Evolutionary conservation across 805 yeast species (phyloP).

Genomic region (Priceomyces fermenticarens): DNA sequence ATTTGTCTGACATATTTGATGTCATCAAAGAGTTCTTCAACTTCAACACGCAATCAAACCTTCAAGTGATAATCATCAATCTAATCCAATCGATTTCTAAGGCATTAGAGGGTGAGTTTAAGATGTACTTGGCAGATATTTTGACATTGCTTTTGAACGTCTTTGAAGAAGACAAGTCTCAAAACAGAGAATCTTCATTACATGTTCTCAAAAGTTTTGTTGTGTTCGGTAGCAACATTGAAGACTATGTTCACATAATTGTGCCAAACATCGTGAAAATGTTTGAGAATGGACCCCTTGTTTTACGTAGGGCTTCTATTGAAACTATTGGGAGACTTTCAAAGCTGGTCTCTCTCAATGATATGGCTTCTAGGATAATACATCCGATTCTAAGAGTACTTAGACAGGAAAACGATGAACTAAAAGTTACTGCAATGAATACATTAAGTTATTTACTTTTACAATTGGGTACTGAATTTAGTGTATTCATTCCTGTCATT

Average conservation of each 20-base stretch:
- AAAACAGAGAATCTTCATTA: constrained; percentile 57
- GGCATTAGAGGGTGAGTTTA: constrained; percentile 91
- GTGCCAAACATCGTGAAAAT: constrained; percentile 82
- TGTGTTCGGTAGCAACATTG: constrained; percentile 81
- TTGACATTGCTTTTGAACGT: constrained; percentile 74
- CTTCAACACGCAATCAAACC: constrained; percentile 40
- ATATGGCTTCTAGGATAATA: constrained; percentile 85
- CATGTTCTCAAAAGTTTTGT: constrained; percentile 81
- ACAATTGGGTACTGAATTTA: constrained; percentile 82
- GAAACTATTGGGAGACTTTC: constrained; percentile 81
- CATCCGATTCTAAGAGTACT: constrained; percentile 81
- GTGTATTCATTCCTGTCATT: constrained; percentile 81
- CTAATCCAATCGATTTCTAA: constrained; percentile 80
- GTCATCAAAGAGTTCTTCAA: constrained; percentile 73
- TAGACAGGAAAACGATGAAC: constrained; percentile 49
- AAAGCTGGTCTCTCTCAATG: constrained; percentile 67
- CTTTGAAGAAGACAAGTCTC: constrained; percentile 68
- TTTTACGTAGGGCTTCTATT: constrained; percentile 69
- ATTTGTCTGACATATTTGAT: constrained; percentile 68
- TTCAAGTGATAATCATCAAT: constrained; percentile 76
- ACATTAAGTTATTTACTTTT: constrained; percentile 72
- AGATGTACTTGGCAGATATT: constrained; percentile 72
- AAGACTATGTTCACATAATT: constrained; percentile 81
- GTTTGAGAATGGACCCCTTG: constrained; percentile 67
- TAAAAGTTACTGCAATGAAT: constrained; percentile 65